phyloP scores from a whole-genome alignment of 805 yeast species.

The Ogataea paradorogensis region DNA sequence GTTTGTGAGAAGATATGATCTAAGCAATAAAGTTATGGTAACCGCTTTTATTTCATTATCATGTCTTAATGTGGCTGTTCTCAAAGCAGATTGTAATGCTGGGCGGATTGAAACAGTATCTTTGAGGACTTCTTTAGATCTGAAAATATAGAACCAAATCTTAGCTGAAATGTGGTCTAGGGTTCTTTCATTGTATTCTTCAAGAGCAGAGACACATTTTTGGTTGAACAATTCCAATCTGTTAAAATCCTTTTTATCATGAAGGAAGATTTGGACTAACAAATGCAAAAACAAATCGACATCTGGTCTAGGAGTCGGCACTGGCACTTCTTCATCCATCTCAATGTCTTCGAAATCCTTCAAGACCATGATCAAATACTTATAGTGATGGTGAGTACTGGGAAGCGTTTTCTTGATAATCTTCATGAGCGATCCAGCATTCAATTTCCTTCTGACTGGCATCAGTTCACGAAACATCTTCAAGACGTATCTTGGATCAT shows the following conservation, averaged over 20 bases:
- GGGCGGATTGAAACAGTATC: conserved; percentile 62
- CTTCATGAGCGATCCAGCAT: conserved; percentile 50
- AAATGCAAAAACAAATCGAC: conserved; percentile 76
- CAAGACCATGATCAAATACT: conserved; percentile 38
- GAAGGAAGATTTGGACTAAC: conserved; percentile 69
- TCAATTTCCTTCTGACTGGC: conserved; percentile 63
- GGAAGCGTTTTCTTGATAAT: conserved; percentile 59
- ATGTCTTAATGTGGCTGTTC: conserved; percentile 88
- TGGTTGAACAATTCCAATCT: conserved; percentile 53
- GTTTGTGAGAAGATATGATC: conserved; percentile 74
- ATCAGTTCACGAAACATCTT: conserved; percentile 84
- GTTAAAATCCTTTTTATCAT: conserved; percentile 55
- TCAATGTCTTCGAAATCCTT: conserved; percentile 31
- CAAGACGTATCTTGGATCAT: conserved; percentile 85
- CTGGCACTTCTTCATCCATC: conserved; percentile 33
- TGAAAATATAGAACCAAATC: conserved; percentile 85
- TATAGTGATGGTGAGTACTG: conserved; percentile 40
- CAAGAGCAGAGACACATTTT: conserved; percentile 50
- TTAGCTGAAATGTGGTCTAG: conserved; percentile 86
- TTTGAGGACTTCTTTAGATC: conserved; percentile 65
- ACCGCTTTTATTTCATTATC: conserved; percentile 90
- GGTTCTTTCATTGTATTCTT: conserved; percentile 71
- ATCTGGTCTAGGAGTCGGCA: conserved; percentile 61
- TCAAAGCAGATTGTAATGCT: conserved; percentile 65
- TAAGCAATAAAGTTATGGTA: conserved; percentile 76